Evolutionary conservation across 164 flowering plant genomes (phyloP).

Genomic region (Dillenia suffruticosa): DNA sequence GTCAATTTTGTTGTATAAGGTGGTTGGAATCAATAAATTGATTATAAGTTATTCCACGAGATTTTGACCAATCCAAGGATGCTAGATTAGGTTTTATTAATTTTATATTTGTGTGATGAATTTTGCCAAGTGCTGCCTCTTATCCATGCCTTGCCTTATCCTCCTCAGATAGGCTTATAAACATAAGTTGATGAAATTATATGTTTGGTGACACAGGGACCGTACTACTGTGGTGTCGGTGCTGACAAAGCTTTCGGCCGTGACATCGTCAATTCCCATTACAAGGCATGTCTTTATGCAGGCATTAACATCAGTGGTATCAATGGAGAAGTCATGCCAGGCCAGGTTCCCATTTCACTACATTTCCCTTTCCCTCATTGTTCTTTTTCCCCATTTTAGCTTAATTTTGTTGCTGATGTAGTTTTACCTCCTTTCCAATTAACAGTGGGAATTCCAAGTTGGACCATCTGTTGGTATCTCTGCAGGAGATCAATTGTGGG

Average conservation of each 20-base stretch:
- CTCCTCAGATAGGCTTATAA: too few species aligned
- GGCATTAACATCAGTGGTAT: conserved; percentile 48
- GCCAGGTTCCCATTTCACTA: conserved; percentile 22
- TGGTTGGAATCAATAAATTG: too few species aligned
- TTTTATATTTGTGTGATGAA: too few species aligned
- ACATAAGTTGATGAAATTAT: neutral
- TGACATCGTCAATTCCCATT: conserved; percentile 43
- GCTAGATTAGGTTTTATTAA: too few species aligned
- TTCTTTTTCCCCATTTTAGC: neutral
- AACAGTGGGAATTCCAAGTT: conserved; percentile 95
- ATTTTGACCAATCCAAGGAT: too few species aligned
- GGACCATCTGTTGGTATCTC: conserved; percentile 85
- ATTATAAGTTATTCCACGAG: too few species aligned
- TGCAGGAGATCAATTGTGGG: conserved; percentile 84
- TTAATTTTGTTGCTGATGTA: neutral
- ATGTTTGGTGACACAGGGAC: conserved; percentile 27
- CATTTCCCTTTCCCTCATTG: neutral
- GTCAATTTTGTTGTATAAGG: too few species aligned
- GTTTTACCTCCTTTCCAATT: neutral
- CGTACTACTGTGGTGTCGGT: conserved; percentile 43
- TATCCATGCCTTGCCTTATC: too few species aligned
- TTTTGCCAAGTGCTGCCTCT: too few species aligned
- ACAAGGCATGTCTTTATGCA: conserved; percentile 50
- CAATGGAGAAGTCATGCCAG: conserved; percentile 58
- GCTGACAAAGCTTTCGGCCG: conserved; percentile 46